phyloP scores from a whole-genome alignment of 2,329 filamentous ascomycete species.

The Grosmannia clavigera region DNA sequence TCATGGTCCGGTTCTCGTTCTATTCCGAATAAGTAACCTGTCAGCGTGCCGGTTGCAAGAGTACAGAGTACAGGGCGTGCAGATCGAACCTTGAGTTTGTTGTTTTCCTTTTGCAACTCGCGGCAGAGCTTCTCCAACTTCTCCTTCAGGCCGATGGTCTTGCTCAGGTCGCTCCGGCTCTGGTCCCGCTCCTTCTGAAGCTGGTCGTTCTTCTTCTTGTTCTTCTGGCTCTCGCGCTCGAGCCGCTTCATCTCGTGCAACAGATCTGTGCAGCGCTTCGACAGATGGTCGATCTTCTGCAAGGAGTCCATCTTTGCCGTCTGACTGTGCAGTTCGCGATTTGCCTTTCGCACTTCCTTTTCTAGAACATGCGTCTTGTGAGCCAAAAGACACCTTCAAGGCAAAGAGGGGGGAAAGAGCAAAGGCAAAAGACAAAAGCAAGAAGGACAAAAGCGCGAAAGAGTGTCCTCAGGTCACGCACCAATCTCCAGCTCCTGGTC shows the following conservation, averaged over 20 bases:
- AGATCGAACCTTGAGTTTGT: conserved; percentile 73
- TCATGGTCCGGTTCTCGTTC: conserved; percentile 88
- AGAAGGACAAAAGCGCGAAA: neutral
- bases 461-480: conserved; percentile 23
- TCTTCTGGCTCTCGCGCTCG: conserved; percentile 87
- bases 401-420: neutral
- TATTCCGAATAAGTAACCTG: conserved; percentile 19
- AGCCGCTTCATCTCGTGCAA: conserved; percentile 90
- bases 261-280: conserved; percentile 83
- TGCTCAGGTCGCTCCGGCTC: conserved; percentile 75
- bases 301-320: conserved; percentile 86
- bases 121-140: conserved; percentile 93
- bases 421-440: too few relatives aligned
- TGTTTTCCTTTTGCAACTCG: conserved; percentile 93
- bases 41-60: neutral
- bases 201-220: conserved; percentile 88
- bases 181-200: conserved; percentile 95
- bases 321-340: conserved; percentile 76
- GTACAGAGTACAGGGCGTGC: neutral
- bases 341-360: conserved; percentile 87
- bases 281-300: conserved; percentile 80
- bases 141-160: conserved; percentile 83
- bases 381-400: neutral
- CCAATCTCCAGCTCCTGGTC: conserved; percentile 94
- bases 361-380: conserved; percentile 38